Conservation (phyloP, 352 stramenopile species). For the Bremia lactucae region DNA sequence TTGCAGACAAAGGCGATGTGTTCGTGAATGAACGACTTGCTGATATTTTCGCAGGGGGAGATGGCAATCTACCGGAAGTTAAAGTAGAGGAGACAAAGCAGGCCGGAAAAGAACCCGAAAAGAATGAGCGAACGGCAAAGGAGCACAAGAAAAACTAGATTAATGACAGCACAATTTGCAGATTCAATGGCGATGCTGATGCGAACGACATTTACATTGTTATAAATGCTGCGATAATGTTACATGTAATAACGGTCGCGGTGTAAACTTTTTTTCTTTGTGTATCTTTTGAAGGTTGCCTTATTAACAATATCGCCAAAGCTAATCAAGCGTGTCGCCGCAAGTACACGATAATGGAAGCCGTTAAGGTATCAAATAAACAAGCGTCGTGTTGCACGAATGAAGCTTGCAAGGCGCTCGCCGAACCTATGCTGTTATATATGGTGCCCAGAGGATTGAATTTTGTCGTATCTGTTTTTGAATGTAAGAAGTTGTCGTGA, state of each 20-base stretch:
- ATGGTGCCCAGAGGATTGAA: conserved; percentile 1
- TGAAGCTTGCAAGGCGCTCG: conserved; percentile 45
- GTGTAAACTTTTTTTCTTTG: too few relatives aligned
- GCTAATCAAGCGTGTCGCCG: conserved; percentile 25
- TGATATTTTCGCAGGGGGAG: conserved; percentile 42
- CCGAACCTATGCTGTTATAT: conserved; percentile 17
- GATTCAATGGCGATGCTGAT: too few relatives aligned
- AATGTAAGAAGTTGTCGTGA: conserved; percentile 57
- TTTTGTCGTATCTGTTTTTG: conserved; percentile 26
- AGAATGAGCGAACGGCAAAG: conserved; percentile 7
- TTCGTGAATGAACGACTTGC: conserved; percentile 43
- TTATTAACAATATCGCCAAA: too few relatives aligned
- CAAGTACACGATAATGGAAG: conserved; percentile 29
- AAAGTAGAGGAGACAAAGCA: conserved; percentile 14
- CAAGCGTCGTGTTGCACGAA: conserved; percentile 49
- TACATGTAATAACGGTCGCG: too few relatives aligned
- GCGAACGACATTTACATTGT: too few relatives aligned
- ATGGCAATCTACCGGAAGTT: conserved; percentile 17
- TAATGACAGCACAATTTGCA: not conserved
- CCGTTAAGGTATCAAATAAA: conserved; percentile 35
- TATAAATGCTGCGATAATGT: too few relatives aligned
- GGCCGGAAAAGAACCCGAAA: conserved; percentile 5
- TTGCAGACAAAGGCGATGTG: conserved; percentile 75
- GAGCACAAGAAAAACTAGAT: conserved; percentile 18
- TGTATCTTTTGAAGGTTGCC: too few relatives aligned